These are phyloP conservation scores for Gossypium australe DNA, from an alignment of 345 rosid species.

Conservation along the genomic window DNA sequence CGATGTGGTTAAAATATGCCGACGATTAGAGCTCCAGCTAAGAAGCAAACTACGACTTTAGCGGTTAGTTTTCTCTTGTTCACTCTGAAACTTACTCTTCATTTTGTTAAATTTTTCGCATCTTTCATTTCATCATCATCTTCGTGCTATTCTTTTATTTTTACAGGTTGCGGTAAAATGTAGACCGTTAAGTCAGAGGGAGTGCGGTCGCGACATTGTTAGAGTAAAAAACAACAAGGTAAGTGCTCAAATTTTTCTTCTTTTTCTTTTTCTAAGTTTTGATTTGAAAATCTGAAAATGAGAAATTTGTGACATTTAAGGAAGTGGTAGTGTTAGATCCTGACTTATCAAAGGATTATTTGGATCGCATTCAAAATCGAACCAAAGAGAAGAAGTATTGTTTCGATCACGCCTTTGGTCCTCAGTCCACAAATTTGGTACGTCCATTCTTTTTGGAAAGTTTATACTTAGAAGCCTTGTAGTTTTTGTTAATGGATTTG, in stretches of 20 bases:
- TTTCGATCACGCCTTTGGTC: slow-evolving; percentile 82
- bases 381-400: slow-evolving; percentile 77
- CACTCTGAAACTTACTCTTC: not conserved
- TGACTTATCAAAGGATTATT: slow-evolving; percentile 78
- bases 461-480: not conserved
- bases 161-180: slow-evolving; percentile 85
- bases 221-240: slow-evolving; percentile 63
- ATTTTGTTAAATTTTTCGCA: not conserved
- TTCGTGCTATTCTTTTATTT: not conserved
- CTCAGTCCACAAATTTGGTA: slow-evolving; percentile 62
- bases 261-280: not conserved
- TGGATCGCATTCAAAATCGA: slow-evolving; percentile 74
- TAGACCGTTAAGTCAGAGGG: slow-evolving; percentile 58
- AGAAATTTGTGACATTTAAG: slow-evolving; percentile 26
- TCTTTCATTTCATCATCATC: not conserved
- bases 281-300: not conserved
- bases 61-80: slow-evolving; percentile 34
- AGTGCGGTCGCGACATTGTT: slow-evolving; percentile 70
- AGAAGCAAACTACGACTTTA: slow-evolving; percentile 60
- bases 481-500: not conserved
- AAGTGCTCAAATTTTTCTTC: not conserved
- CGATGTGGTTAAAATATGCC: slow-evolving; percentile 45
- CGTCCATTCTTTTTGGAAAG: not conserved
- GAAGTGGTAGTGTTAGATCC: slow-evolving; percentile 85
- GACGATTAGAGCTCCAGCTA: slow-evolving; percentile 57